Conservation (phyloP, 257 asterid species). For the Anisodus tanguticus region DNA sequence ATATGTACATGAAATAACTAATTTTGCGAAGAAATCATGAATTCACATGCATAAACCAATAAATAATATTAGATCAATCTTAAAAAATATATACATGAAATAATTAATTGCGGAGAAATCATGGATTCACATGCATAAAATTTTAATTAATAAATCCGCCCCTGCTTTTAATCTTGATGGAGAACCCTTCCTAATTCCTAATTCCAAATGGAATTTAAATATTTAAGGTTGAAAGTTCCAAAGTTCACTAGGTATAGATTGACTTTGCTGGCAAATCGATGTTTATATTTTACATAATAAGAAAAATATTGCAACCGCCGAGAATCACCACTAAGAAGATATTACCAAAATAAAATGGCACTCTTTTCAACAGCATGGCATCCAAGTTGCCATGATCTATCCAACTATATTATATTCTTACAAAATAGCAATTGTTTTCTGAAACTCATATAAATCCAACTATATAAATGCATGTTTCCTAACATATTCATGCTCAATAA, state of each 20-base stretch:
- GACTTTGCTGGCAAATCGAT: constrained; percentile 1
- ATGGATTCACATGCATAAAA: no score
- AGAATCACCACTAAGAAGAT: constrained; percentile 1
- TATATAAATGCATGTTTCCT: constrained; percentile 23
- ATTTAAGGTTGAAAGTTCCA: not conserved
- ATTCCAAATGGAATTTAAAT: not conserved
- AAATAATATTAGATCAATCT: no score
- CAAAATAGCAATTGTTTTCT: not conserved
- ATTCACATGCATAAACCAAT: no score
- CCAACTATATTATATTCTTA: not conserved
- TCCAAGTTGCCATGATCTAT: constrained; percentile 23
- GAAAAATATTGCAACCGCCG: not conserved
- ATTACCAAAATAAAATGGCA: not conserved
- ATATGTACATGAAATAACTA: no score
- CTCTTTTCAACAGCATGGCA: constrained; percentile 10
- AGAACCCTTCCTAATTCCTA: not conserved
- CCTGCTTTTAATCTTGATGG: not conserved
- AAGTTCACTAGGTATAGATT: not conserved
- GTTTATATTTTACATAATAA: constrained; percentile 24
- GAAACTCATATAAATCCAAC: not conserved
- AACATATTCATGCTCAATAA: not conserved
- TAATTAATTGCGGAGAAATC: no score
- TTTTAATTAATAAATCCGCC: no score
- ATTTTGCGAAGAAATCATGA: no score
- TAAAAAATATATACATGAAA: no score